A percentile compares a stretch with the other conserved stretches of the same genome.
Conservation (phyloP, 2,329 filamentous ascomycete genomes). For the Canariomyces notabilis region DNA sequence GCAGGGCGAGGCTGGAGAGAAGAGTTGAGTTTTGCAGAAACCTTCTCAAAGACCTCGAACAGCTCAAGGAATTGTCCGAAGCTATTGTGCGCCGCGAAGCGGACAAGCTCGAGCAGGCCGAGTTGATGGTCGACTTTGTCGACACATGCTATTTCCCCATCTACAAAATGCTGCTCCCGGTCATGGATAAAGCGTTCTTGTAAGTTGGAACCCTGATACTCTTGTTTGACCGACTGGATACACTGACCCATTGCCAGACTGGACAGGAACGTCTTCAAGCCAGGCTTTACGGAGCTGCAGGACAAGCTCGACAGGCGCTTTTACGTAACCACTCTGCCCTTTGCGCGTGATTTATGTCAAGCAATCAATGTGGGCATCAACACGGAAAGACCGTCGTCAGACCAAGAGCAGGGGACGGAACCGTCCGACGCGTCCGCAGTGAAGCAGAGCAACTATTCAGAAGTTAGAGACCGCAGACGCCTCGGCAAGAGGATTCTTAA, state of each 20-base stretch:
- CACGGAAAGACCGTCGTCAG: conserved; percentile 26
- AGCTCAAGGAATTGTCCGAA: conserved; percentile 65
- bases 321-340: conserved; percentile 54
- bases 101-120: conserved; percentile 69
- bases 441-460: conserved; percentile 51
- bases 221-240: background rate
- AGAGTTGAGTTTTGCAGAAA: conserved; percentile 84
- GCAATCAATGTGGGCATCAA: conserved; percentile 51
- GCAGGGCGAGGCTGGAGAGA: conserved; percentile 69
- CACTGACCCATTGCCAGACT: conserved; percentile 49
- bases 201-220: conserved; percentile 47
- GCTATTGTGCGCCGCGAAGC: conserved; percentile 70
- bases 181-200: conserved; percentile 74
- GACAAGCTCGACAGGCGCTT: conserved; percentile 49
- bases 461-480: conserved; percentile 75
- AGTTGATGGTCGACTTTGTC: conserved; percentile 72
- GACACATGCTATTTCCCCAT: conserved; percentile 92
- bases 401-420: conserved; percentile 29
- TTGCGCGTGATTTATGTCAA: conserved; percentile 52
- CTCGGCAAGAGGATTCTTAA: conserved; percentile 88
- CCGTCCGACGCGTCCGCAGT: conserved; percentile 43
- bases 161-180: conserved; percentile 66
- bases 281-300: conserved; percentile 46
- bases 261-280: conserved; percentile 58
- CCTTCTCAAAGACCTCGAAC: conserved; percentile 70